Conservation (phyloP, 352 stramenopile species). For the Phytophthora megakarya region DNA sequence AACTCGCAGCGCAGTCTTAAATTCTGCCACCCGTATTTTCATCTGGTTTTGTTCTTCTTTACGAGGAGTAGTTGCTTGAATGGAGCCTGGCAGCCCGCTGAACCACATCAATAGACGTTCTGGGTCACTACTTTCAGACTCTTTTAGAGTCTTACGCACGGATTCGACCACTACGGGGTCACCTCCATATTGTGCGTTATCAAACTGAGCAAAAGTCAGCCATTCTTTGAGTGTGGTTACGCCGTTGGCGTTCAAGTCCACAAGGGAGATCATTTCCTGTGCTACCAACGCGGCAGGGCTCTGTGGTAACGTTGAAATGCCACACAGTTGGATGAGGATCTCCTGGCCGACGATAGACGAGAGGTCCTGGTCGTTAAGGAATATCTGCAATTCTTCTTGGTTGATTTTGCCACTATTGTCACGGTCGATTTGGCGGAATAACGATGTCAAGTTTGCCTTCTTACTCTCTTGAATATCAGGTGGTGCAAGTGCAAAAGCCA, state of each 20-base stretch:
- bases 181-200: slow-evolving; percentile 1
- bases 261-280: slow-evolving; percentile 40
- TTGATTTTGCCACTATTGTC: slow-evolving; percentile 66
- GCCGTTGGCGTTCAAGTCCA: slow-evolving; percentile 62
- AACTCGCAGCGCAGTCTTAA: slow-evolving; percentile 56
- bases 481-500: slow-evolving; percentile 1
- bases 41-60: slow-evolving; percentile 15
- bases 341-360: slow-evolving; percentile 11
- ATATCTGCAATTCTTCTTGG: slow-evolving; percentile 51
- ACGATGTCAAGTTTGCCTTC: slow-evolving; percentile 21
- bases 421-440: slow-evolving; percentile 58
- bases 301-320: slow-evolving; percentile 11
- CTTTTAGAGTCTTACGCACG: slow-evolving; percentile 24
- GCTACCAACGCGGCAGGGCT: slow-evolving; percentile 22
- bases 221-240: slow-evolving; percentile 64
- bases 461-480: neutral
- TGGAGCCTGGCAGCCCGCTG: slow-evolving; percentile 40
- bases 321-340: slow-evolving; percentile 22
- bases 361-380: slow-evolving; percentile 36
- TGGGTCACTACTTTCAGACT: slow-evolving; percentile 22
- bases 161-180: slow-evolving; percentile 32
- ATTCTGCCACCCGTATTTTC: slow-evolving; percentile 62
- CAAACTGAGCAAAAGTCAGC: slow-evolving; percentile 43
- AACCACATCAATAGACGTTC: slow-evolving; percentile 53
- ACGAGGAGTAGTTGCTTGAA: slow-evolving; percentile 14